These are phyloP conservation scores for Cerioporus squamosus DNA, from an alignment of 1,284 basidiomycete species.

Conservation along the genomic window DNA sequence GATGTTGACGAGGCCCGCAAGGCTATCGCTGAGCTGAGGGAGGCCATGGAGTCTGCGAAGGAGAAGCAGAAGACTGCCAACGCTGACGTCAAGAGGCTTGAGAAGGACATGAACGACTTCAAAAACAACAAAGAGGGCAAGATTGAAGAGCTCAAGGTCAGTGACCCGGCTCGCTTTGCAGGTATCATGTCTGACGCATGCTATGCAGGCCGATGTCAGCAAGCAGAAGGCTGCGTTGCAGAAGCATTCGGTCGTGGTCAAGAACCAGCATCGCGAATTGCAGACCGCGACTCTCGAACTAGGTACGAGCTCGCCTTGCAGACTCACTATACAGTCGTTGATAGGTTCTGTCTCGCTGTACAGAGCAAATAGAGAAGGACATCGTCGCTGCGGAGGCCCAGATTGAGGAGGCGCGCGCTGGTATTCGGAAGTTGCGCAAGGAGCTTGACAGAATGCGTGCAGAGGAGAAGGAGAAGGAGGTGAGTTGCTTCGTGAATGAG, in stretches of 20 bases:
- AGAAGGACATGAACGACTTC: conserved; percentile 98
- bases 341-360: not conserved
- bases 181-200: not conserved
- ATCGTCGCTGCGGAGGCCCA: conserved; percentile 64
- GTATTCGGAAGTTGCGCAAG: conserved; percentile 62
- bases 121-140: conserved; percentile 99
- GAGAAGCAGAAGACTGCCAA: conserved; percentile 79
- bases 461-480: conserved; percentile 59
- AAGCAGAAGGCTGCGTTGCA: conserved; percentile 83
- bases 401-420: conserved; percentile 63
- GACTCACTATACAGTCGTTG: not conserved
- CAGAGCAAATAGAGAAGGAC: conserved; percentile 88
- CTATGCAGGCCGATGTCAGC: conserved; percentile 69
- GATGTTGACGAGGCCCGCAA: conserved; percentile 82
- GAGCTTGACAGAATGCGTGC: conserved; percentile 67
- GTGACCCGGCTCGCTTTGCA: conserved; percentile 10
- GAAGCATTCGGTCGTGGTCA: conserved; percentile 82
- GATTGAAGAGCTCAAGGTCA: conserved; percentile 90
- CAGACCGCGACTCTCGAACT: conserved; percentile 89
- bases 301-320: conserved; percentile 50
- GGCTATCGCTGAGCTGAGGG: conserved; percentile 69
- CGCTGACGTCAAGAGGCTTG: conserved; percentile 83
- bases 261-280: conserved; percentile 87
- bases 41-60: conserved; percentile 68
- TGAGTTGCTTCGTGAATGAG: conserved; percentile 32